Percentiles rank a stretch among this genome's conserved stretches.
Evolutionary conservation across 2,329 filamentous ascomycete genomes (phyloP).

Genomic region (Cadophora luteo-olivacea): DNA sequence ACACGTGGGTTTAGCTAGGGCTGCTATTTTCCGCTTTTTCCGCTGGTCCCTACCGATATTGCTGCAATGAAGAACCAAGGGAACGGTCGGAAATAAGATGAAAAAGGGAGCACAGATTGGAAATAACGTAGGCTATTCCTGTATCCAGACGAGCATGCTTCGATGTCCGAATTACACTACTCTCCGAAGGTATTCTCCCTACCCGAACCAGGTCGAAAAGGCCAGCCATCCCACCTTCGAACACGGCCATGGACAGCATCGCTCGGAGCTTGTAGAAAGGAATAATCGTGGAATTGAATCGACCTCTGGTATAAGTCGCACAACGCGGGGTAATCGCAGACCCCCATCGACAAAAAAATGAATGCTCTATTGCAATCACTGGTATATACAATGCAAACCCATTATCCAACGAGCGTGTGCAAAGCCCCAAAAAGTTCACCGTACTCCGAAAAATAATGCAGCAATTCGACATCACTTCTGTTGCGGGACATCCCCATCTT

Average conservation of each 20-base stretch:
- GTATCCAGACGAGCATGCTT: not conserved
- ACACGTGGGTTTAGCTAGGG: no score
- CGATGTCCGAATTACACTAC: not conserved
- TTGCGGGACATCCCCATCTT: constrained; percentile 39
- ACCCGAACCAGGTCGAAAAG: not conserved
- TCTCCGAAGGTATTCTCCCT: not conserved
- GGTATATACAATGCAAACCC: constrained; percentile 39
- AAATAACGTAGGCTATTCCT: not conserved
- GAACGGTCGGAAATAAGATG: not conserved
- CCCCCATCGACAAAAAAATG: not conserved
- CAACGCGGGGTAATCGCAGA: constrained; percentile 3
- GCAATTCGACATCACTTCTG: constrained; percentile 22
- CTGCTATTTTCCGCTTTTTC: no score
- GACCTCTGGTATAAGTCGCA: constrained; percentile 2
- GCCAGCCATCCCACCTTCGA: no score
- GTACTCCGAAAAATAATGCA: constrained; percentile 28
- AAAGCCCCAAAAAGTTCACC: constrained; percentile 28
- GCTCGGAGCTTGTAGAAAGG: not conserved
- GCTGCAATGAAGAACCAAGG: not conserved
- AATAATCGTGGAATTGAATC: constrained; percentile 13
- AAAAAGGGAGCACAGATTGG: not conserved
- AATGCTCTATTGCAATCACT: constrained; percentile 29
- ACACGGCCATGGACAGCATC: not conserved
- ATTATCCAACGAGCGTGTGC: constrained; percentile 29
- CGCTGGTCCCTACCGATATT: not conserved